Evolutionary conservation across 108 stramenopile genomes (phyloP).

Genomic region (Cyclotella baltica): DNA sequence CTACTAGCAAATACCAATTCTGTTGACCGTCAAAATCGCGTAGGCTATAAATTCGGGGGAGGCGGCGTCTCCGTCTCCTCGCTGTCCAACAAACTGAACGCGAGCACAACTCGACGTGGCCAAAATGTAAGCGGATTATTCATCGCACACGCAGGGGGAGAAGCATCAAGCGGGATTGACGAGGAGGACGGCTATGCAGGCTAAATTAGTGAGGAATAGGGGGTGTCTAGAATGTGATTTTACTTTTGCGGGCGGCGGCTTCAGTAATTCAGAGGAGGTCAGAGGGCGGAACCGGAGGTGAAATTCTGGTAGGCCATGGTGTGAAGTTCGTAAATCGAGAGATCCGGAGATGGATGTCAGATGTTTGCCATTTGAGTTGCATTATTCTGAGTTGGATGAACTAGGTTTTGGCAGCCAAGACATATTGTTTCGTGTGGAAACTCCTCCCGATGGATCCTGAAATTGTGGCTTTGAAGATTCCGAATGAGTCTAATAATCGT

Average conservation of each 20-base stretch:
- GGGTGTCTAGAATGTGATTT: conserved; percentile 58
- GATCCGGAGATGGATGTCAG: conserved; percentile 85
- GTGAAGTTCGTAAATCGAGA: conserved; percentile 96
- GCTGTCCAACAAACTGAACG: conserved; percentile 89
- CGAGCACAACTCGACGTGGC: conserved; percentile 98
- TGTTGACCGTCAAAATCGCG: conserved; percentile 96
- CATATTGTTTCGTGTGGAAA: conserved; percentile 98
- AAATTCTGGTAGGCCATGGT: conserved; percentile 98
- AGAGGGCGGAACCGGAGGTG: conserved; percentile 52
- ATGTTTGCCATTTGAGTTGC: conserved; percentile 94
- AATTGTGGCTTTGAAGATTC: conserved; percentile 99
- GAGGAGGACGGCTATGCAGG: conserved; percentile 87
- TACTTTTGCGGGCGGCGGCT: conserved; percentile 23
- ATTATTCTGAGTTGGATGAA: conserved; percentile 95
- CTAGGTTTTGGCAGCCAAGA: conserved; percentile 89
- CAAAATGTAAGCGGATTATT: conserved; percentile 99
- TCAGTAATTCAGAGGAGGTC: background rate
- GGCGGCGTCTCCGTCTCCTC: conserved; percentile 96
- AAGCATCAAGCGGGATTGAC: conserved; percentile 97
- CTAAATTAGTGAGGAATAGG: conserved; percentile 67
- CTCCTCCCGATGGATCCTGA: conserved; percentile 98
- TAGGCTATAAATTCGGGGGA: conserved; percentile 96
- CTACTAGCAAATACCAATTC: too few species aligned
- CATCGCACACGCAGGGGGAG: conserved; percentile 99
- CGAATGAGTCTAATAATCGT: conserved; percentile 94